Percentiles rank a stretch among this genome's conserved stretches.
Evolutionary conservation across 2,329 filamentous ascomycete species (phyloP).

Genomic region (Colletotrichum echinochloae): DNA sequence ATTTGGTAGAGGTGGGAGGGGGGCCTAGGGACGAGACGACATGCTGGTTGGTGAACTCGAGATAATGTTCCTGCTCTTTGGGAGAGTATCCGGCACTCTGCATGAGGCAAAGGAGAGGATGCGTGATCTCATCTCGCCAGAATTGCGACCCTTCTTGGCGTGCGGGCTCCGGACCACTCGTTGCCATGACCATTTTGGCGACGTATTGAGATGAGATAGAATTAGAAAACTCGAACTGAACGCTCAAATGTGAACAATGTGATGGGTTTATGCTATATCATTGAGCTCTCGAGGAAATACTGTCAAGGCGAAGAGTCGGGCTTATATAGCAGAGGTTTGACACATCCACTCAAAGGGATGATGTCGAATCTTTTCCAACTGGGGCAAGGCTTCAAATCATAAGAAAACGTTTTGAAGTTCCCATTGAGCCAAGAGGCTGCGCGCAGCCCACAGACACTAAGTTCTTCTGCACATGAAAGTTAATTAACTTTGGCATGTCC

Average conservation of each 20-base stretch:
- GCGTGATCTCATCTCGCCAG: constrained; percentile 25
- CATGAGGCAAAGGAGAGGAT: constrained; percentile 31
- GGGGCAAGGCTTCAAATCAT: background rate
- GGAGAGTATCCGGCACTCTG: constrained; percentile 36
- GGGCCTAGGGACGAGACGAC: constrained; percentile 28
- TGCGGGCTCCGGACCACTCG: background rate
- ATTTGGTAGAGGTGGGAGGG: constrained; percentile 20
- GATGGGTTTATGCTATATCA: background rate
- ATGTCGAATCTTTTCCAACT: no score
- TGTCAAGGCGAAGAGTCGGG: background rate
- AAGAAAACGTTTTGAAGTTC: background rate
- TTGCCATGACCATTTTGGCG: constrained; percentile 23
- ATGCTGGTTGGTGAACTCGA: constrained; percentile 26
- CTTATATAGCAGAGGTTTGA: constrained; percentile 2
- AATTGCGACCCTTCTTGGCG: constrained; percentile 8
- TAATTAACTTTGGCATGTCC: background rate
- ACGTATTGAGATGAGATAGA: background rate
- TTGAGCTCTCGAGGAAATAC: background rate
- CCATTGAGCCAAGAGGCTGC: no score
- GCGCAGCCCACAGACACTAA: background rate
- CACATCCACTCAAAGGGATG: background rate
- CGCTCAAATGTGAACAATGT: background rate
- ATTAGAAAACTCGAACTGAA: background rate
- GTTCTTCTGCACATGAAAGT: background rate
- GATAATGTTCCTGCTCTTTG: constrained; percentile 19